These are phyloP conservation scores for Oryza officinalis DNA, from an alignment of 176 grass and related monocot genomes.

Conservation along the genomic window DNA sequence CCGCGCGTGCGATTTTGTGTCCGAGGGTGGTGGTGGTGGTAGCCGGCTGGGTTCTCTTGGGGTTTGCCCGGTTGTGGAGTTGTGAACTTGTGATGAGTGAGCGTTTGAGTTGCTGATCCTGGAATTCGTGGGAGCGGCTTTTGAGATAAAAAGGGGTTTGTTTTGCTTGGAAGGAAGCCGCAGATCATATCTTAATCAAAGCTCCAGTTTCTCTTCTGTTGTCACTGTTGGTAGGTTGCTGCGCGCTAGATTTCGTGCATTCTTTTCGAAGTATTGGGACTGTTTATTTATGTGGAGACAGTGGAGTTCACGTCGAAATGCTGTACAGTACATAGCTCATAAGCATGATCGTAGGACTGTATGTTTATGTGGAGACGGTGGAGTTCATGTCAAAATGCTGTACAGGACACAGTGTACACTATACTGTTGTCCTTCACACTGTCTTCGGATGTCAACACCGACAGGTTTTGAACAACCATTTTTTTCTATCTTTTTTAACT, in stretches of 20 bases:
- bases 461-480: no score
- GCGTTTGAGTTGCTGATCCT: conserved; percentile 37
- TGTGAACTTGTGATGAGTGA: not conserved
- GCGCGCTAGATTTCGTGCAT: not conserved
- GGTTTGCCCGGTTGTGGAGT: not conserved
- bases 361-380: no score
- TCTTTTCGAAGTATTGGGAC: not conserved
- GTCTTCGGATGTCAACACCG: no score
- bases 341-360: no score
- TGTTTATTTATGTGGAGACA: not conserved
- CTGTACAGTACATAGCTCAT: not conserved
- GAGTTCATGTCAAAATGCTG: no score
- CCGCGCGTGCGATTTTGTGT: conserved; percentile 1
- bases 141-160: conserved; percentile 15
- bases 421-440: no score
- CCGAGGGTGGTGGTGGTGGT: not conserved
- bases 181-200: not conserved
- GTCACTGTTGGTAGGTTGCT: not conserved
- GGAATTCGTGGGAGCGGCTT: conserved; percentile 60
- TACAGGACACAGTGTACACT: no score
- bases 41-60: conserved; percentile 39
- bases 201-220: not conserved
- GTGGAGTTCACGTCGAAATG: not conserved
- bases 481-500: no score
- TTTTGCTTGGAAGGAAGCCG: not conserved